Evolutionary conservation across 192 early-diverging fungal genomes (phyloP), one percentile per base, ranked within the genome.

Genomic region (Rhizoclosmatium globosum): DNA sequence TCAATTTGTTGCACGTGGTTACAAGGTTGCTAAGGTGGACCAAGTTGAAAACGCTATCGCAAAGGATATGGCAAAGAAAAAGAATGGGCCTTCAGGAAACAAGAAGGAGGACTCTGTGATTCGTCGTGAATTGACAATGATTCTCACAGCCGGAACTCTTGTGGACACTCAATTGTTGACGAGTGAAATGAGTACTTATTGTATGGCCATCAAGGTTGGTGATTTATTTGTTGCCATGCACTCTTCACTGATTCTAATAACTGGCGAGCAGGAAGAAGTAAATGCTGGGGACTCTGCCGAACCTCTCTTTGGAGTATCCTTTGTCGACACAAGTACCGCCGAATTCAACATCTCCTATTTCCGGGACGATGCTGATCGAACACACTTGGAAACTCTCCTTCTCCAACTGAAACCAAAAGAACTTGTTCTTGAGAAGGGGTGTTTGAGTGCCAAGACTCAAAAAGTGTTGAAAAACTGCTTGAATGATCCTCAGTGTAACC

Each of bases 21-120:
- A 97, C 86, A 97, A 96, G 77, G 94, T 99, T 0, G 97, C 97
- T 0, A 93, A 92, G 53, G 98, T 99, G 3, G 97, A 98, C 82
- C 98, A 99, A 84, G 94, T 96, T 90, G 98, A 99, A 82, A 96
- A 89, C 2, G 92, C 94, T 3, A 86, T 99, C 45, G 96, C 94
- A 21, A 99, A 99, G 85, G 87, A 92, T 45, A 96, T 99, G 91
- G 89, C 91, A 53, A 87, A 79, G 65, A 71, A 74, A n/a, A 79
- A 60, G 31, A 67, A 70, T 48, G 74, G 64, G 3, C 71, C 68
- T 19, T 64, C 65, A 2, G 31, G 57, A 6, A 46, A 19, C 41
- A 44, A 7, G 38, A 73, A 82, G 64, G 79, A 93, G 59, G 94
- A 95, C 65, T 92, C 92, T 48, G 85, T 98, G 53, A 96, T 98